Evolutionary conservation across 164 flowering plant genomes (phyloP).

Genomic region (Liquidambar formosana): DNA sequence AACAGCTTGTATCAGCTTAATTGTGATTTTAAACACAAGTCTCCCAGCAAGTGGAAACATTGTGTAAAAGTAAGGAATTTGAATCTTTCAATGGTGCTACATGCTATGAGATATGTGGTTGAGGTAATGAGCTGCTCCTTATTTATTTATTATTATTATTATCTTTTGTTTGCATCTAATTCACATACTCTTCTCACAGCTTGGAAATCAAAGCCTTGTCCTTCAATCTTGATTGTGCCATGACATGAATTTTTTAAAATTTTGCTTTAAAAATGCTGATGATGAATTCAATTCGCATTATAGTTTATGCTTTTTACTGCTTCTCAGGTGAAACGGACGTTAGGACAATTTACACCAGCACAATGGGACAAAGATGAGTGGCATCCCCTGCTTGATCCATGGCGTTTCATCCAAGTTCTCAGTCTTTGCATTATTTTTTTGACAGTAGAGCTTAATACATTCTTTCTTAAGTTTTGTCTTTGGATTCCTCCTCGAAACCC

Average conservation of each 20-base stretch:
- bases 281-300: too few relatives aligned
- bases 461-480: slow-evolving; percentile 94
- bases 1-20: too few relatives aligned
- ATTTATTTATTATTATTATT: too few relatives aligned
- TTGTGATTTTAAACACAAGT: background rate
- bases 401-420: slow-evolving; percentile 96
- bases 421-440: slow-evolving; percentile 80
- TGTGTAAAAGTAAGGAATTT: background rate
- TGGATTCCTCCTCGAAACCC: slow-evolving; percentile 99
- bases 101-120: background rate
- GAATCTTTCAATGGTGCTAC: background rate
- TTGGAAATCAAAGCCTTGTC: too few relatives aligned
- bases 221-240: too few relatives aligned
- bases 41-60: too few relatives aligned
- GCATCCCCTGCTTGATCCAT: slow-evolving; percentile 96
- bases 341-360: slow-evolving; percentile 98
- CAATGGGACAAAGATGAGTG: slow-evolving; percentile 99
- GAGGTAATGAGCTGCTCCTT: too few relatives aligned
- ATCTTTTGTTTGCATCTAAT: background rate
- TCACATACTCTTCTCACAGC: too few relatives aligned
- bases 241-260: too few relatives aligned
- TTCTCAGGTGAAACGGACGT: slow-evolving; percentile 77
- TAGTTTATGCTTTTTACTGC: too few relatives aligned
- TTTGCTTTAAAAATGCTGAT: too few relatives aligned
- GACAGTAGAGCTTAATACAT: slow-evolving; percentile 97